Conservation (phyloP, 2,329 filamentous ascomycete genomes). For the Alternaria gansuensis region DNA sequence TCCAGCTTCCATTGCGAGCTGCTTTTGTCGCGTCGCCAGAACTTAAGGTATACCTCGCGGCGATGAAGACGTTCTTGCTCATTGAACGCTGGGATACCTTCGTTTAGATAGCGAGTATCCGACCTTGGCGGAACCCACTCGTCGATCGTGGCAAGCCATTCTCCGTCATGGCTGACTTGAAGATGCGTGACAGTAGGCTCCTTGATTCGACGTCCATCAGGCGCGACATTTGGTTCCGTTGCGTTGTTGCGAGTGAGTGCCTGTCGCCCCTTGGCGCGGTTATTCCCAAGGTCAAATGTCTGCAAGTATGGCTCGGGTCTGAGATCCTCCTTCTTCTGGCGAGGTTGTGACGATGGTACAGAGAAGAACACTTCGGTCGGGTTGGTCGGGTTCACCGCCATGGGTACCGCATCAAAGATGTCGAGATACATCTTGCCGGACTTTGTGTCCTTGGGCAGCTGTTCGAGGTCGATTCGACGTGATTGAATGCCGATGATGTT, state of each 20-base stretch:
- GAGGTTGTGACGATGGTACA: conserved; percentile 63
- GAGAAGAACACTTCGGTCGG: conserved; percentile 56
- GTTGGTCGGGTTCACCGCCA: conserved; percentile 54
- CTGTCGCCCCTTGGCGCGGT: conserved; percentile 83
- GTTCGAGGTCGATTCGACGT: conserved; percentile 41
- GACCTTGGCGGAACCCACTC: conserved; percentile 81
- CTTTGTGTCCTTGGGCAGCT: conserved; percentile 35
- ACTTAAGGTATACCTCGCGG: conserved; percentile 85
- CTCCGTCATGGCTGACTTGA: conserved; percentile 79
- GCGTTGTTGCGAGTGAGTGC: conserved; percentile 87
- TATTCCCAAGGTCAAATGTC: conserved; percentile 82
- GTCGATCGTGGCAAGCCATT: conserved; percentile 91
- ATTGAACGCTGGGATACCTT: conserved; percentile 53
- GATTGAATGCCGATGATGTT: conserved; percentile 85
- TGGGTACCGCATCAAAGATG: conserved; percentile 45
- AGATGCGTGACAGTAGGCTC: conserved; percentile 82
- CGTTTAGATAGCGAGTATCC: conserved; percentile 69
- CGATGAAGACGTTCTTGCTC: conserved; percentile 58
- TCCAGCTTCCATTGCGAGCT: conserved; percentile 73
- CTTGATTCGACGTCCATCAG: conserved; percentile 73
- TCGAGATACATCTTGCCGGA: conserved; percentile 31
- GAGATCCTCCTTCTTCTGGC: conserved; percentile 30
- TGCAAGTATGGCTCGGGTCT: conserved; percentile 73
- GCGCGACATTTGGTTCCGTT: conserved; percentile 79
- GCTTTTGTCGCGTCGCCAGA: conserved; percentile 76